Base-by-base conservation (phyloP, 768 basidiomycete species). In the Jaapia argillacea region DNA sequence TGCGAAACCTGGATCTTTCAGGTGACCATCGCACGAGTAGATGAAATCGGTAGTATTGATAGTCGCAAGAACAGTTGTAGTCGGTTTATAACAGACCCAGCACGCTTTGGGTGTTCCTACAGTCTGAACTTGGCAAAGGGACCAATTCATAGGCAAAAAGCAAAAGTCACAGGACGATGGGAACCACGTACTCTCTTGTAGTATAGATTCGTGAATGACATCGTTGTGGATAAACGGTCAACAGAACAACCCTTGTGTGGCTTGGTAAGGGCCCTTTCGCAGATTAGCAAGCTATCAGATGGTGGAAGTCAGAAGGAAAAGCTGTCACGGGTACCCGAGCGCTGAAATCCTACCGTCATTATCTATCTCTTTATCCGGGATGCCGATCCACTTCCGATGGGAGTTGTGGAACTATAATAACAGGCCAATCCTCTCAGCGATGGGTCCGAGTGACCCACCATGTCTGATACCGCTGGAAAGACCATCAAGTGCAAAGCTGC, bases 401-500 rank as follows among this genome's bases (percentile, higher is more conserved):
- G n/a, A n/a, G n/a, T n/a, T n/a, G n/a, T n/a, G n/a, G n/a, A n/a
- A n/a, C n/a, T n/a, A n/a, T n/a, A n/a, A n/a, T n/a, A n/a, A n/a
- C n/a, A n/a, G n/a, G n/a, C n/a, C n/a, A n/a, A n/a, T n/a, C n/a
- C n/a, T n/a, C n/a, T n/a, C n/a, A n/a, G n/a, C n/a, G n/a, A n/a
- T n/a, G n/a, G n/a, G n/a, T n/a, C n/a, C n/a, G n/a, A n/a, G n/a
- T n/a, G n/a, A 33, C 10, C 28, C 28, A 33, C 28, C 28, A 92
- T 90, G 87, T 77, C 83, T 28, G 68, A 67, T 48, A 90, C 87
- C 39, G 68, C 62, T 53, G 90, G 91, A 49, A 81, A 86, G 61
- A 60, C 63, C 61, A 69, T 94, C 79, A 75, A 77, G 58, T 75
- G 94, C 71, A 94, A 90, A 62, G 93, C 90, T 25, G 88, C 89